A percentile compares a stretch with the other conserved stretches of the same genome.
Conservation (phyloP, 169 alveolate genomes). For the Ichthyophthirius multifiliis region DNA sequence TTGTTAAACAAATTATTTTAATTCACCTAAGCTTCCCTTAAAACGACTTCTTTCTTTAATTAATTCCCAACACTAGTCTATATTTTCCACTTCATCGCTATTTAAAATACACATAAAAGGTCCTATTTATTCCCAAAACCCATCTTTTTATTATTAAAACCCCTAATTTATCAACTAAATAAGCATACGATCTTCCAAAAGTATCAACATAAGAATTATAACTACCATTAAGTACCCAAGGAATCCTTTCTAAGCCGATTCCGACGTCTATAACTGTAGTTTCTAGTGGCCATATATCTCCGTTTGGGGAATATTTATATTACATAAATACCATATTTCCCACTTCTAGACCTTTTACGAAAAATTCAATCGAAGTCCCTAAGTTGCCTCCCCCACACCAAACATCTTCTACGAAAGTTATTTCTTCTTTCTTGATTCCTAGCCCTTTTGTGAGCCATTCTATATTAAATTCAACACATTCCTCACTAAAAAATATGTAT, state of each 20-base stretch:
- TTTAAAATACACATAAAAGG: slow-evolving; percentile 79
- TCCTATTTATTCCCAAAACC: slow-evolving; percentile 84
- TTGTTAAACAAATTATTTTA: slow-evolving; percentile 67
- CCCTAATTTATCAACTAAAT: slow-evolving; percentile 50
- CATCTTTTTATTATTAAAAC: slow-evolving; percentile 50
- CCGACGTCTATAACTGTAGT: slow-evolving; percentile 85
- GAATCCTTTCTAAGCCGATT: slow-evolving; percentile 87
- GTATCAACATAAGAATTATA: slow-evolving; percentile 82
- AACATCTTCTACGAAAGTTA: slow-evolving; percentile 87
- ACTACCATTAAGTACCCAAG: slow-evolving; percentile 86
- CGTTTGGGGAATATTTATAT: slow-evolving; percentile 86
- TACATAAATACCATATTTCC: slow-evolving; percentile 89
- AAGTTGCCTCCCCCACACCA: slow-evolving; percentile 92
- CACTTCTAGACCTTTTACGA: slow-evolving; percentile 84
- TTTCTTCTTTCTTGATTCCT: slow-evolving; percentile 79
- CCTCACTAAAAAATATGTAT: slow-evolving; percentile 82
- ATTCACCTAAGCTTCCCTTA: slow-evolving; percentile 60
- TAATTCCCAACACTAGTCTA: slow-evolving; percentile 74
- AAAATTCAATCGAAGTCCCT: slow-evolving; percentile 87
- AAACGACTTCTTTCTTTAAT: slow-evolving; percentile 64
- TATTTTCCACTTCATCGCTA: slow-evolving; percentile 83
- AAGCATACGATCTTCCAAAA: slow-evolving; percentile 68
- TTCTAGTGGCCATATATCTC: slow-evolving; percentile 80
- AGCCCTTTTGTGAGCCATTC: slow-evolving; percentile 82
- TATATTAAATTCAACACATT: slow-evolving; percentile 83